Conservation (phyloP, 2,329 filamentous ascomycete genomes). For the Didymella segeticola region DNA sequence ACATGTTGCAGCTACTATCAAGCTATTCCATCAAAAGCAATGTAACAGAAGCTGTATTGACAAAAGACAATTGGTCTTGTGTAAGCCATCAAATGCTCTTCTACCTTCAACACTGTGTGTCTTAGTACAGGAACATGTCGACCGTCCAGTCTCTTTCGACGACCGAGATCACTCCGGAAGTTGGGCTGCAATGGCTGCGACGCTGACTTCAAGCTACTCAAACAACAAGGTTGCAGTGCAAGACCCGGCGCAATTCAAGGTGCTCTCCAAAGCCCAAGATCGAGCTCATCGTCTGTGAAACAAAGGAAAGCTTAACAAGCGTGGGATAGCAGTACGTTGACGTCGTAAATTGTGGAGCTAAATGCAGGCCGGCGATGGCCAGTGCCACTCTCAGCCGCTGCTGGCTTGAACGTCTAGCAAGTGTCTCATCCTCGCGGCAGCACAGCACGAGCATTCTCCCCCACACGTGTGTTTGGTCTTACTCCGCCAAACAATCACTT, state of each 20-base stretch:
- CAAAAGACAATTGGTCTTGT: too few species aligned
- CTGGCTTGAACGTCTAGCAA: conserved; percentile 6
- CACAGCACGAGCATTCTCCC: conserved; percentile 17
- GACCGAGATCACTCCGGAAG: neutral
- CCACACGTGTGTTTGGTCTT: conserved; percentile 16
- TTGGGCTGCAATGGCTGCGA: conserved; percentile 6
- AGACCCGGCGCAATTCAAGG: neutral
- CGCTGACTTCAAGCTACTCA: too few species aligned
- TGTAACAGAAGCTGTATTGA: too few species aligned
- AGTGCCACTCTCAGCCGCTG: conserved; percentile 10
- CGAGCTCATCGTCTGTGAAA: conserved; percentile 5
- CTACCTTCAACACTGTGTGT: neutral
- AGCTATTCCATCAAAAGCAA: too few species aligned
- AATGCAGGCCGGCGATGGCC: conserved; percentile 9
- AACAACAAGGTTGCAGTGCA: too few species aligned
- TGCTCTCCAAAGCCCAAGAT: neutral
- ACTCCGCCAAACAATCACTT: conserved; percentile 9
- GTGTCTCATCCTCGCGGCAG: conserved; percentile 13
- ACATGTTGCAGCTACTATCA: too few species aligned
- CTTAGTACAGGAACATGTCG: neutral
- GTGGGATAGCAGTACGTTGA: conserved; percentile 17
- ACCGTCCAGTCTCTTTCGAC: neutral
- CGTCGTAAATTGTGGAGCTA: conserved; percentile 17
- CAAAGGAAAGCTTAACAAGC: conserved; percentile 10
- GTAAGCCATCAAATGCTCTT: neutral